Conservation (phyloP, 2,329 filamentous ascomycete species). For the Byssothecium circinans region DNA sequence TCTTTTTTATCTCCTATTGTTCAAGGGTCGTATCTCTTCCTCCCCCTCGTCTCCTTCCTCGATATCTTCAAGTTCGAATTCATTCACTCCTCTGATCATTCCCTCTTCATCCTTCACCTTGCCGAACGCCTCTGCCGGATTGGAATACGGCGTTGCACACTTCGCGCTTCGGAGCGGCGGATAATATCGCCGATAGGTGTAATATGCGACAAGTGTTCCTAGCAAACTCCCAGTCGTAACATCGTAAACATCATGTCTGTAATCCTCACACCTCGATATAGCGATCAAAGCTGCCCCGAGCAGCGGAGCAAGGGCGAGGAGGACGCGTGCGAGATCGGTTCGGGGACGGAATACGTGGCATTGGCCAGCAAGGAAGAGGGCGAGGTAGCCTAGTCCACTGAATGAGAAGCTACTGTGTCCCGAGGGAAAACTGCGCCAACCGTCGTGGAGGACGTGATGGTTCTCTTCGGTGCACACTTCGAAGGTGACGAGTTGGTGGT, state of each 20-base stretch:
- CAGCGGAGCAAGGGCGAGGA: constrained; percentile 59
- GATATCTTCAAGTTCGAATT: constrained; percentile 42
- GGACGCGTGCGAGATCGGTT: constrained; percentile 58
- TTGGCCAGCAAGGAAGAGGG: constrained; percentile 69
- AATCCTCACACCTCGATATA: constrained; percentile 64
- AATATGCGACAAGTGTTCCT: constrained; percentile 58
- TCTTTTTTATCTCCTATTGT: constrained; percentile 24
- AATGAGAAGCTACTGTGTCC: constrained; percentile 82
- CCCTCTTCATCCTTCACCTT: constrained; percentile 51
- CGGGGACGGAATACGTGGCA: constrained; percentile 61
- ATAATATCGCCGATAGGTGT: constrained; percentile 64
- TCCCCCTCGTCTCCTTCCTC: constrained; percentile 30
- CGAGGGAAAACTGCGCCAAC: constrained; percentile 80
- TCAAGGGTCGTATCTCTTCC: constrained; percentile 24
- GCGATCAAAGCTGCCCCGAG: constrained; percentile 62
- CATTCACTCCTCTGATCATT: constrained; percentile 29
- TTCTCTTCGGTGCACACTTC: constrained; percentile 72
- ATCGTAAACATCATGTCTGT: constrained; percentile 66
- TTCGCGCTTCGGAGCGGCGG: constrained; percentile 53
- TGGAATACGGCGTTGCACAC: constrained; percentile 57
- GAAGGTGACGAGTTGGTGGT: constrained; percentile 60
- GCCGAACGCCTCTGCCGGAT: constrained; percentile 36
- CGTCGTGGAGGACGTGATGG: constrained; percentile 73
- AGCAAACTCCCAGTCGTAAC: constrained; percentile 59
- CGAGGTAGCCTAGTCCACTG: constrained; percentile 73